Base-by-base conservation (phyloP, 768 basidiomycete genomes). In the Termitomyces sp. region DNA sequence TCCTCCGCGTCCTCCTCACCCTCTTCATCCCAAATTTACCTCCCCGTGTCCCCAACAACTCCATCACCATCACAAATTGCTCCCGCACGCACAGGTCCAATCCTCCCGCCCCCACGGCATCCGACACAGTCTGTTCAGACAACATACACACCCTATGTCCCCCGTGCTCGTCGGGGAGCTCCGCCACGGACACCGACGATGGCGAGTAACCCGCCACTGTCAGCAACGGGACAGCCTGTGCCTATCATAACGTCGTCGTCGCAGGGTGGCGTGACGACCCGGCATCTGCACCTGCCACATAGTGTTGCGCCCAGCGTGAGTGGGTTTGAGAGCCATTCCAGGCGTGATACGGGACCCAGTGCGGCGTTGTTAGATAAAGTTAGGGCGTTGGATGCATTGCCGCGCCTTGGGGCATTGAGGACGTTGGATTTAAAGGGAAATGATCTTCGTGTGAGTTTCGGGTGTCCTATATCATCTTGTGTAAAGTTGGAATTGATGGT, bases 381-480 rank as follows among this genome's bases (percentile, higher is more conserved):
- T 2, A 76, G 93, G 43, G 90, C 92, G n/a, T 70, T 98, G 65
- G 94, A 95, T 64, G 82, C 83, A 22, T 71, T 98, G 59, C 93
- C 95, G 30, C 74, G 93, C 51, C 68, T 98, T 7, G 97, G 96
- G 1, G 84, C 84, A 6, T 70, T 99, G 53, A 77, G 88, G 68
- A 98, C 94, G 38, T 73, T 99, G 56, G 97, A 98, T 76, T 70
- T 99, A 57, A 85, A 84, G 66, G 89, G 90, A 3, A 99, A 98
- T 68, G 97, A 99, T 70, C 77, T 98, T 22, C 76, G 88, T 64
- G 93, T 93, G 63, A 68, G 91, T 77, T 54, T 41, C 40, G 32
- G 14, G 45, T 22, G 51, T 35, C 41, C 54, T 46, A 2, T 24
- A 15, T 9, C 6, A 7, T 43, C 2, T 6, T 3, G 10, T 14